Evolutionary conservation across 2,329 filamentous ascomycete genomes (phyloP), one percentile per base, ranked within the genome.

Genomic region (Phaeosphaeria sp.): DNA sequence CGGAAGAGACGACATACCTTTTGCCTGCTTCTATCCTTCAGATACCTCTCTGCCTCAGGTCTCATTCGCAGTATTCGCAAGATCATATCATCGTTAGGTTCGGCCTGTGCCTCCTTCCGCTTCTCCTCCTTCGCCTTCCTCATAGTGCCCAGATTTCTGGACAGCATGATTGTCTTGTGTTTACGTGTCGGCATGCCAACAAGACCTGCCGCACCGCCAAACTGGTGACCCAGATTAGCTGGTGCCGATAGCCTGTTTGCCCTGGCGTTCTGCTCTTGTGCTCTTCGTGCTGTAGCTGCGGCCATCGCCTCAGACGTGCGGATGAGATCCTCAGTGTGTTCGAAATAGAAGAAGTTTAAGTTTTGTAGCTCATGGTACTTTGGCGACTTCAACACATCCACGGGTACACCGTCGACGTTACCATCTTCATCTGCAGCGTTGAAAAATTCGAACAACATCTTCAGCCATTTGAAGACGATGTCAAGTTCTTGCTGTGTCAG

Each of bases 291-390:
- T 3, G 91, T 96, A 42, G 93, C 92, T 2, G 91, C 89, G 3
- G 93, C 94, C 91, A 99, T 99, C 55, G 92, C 87, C 78, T 99
- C 95, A 2, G 92, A 97, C n/a, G 92, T 96, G 50, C 94, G 90
- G 68, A 98, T 92, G 13, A 99, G 85, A 68, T 91, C 93, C 60
- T 96, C 91, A 1, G 93, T 96, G 30, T 90, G 86, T 71, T 98
- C 93, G 73, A 95, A 96, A 82, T 99, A 99, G 83, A 98, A 99
- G 84, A 98, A 99, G 81, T 97, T 96, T 62, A 99, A 86, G 61
- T 92, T 94, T 65, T 95, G 92, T 53, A 99, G 87, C 77, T 99
- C 95, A 81, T 97, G 93, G 83, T 97, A 99, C 84, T 99, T 99
- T 73, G 94, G 92, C 65, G 92, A 96, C 79, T 96, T 97, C 73